Percentiles rank a stretch among this genome's conserved stretches.
Evolutionary conservation across 2,329 filamentous ascomycete genomes (phyloP).

Genomic region (Calonectria hongkongensis): DNA sequence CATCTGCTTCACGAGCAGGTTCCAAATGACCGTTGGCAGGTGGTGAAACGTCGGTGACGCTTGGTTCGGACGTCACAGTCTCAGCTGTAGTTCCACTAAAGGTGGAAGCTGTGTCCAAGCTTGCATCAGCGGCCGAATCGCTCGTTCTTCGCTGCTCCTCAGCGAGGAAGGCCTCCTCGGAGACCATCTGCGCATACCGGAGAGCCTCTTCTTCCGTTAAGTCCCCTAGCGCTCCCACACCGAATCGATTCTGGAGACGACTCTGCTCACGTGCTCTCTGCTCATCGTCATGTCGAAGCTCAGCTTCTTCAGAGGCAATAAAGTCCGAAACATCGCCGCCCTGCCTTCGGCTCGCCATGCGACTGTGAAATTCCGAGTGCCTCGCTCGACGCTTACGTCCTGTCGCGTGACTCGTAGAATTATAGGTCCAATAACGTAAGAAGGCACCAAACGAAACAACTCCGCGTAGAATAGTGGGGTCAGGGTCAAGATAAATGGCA

Average conservation of each 20-base stretch:
- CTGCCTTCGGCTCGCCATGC: conserved; percentile 69
- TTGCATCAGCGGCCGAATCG: conserved; percentile 69
- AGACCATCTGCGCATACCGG: conserved; percentile 79
- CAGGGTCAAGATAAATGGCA: conserved; percentile 90
- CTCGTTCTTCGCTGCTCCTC: conserved; percentile 75
- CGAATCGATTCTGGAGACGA: conserved; percentile 86
- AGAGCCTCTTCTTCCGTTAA: conserved; percentile 80
- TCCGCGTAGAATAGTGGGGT: conserved; percentile 89
- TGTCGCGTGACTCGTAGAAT: conserved; percentile 84
- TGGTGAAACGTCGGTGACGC: conserved; percentile 65
- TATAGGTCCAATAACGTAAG: conserved; percentile 95
- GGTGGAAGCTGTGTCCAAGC: conserved; percentile 66
- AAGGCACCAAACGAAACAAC: conserved; percentile 91
- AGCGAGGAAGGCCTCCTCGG: conserved; percentile 74
- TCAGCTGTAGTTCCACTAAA: conserved; percentile 64
- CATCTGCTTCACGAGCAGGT: conserved; percentile 46
- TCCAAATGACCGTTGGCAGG: conserved; percentile 43
- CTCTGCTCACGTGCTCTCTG: conserved; percentile 80
- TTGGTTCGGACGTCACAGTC: conserved; percentile 74
- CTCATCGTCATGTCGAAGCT: conserved; percentile 84
- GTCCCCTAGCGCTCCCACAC: conserved; percentile 81
- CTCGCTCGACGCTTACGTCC: conserved; percentile 87
- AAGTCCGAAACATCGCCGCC: conserved; percentile 85
- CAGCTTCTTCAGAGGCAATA: conserved; percentile 89
- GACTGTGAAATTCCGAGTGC: conserved; percentile 77